Evolutionary conservation across 2,329 filamentous ascomycete species (phyloP).

Genomic region (Didymella exigua): DNA sequence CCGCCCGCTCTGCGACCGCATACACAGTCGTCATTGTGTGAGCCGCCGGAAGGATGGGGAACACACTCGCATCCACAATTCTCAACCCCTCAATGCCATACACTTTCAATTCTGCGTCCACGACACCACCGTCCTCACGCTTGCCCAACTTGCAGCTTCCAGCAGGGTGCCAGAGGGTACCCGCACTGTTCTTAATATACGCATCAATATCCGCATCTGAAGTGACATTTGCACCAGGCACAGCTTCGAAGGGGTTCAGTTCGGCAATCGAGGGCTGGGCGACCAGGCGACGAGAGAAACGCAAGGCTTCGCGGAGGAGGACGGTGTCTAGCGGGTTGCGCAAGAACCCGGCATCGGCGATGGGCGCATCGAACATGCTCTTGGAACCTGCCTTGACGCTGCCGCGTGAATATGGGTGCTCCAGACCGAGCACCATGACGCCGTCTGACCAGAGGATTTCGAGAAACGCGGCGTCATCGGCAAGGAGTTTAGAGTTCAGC

Average conservation of each 20-base stretch:
- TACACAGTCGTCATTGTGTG: conserved; percentile 32
- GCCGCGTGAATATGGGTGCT: conserved; percentile 37
- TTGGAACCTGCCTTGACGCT: conserved; percentile 26
- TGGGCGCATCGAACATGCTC: conserved; percentile 31
- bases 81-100: conserved; percentile 32
- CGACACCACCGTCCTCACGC: conserved; percentile 35
- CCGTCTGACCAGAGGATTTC: conserved; percentile 33
- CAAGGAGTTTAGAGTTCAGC: conserved; percentile 25
- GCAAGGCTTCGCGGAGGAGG: conserved; percentile 30
- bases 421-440: conserved; percentile 21
- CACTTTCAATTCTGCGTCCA: conserved; percentile 31
- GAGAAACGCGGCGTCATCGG: conserved; percentile 24
- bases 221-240: conserved; percentile 29
- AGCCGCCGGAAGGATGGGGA: conserved; percentile 26
- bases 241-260: conserved; percentile 27
- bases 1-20: conserved; percentile 27
- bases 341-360: conserved; percentile 32
- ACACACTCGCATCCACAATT: conserved; percentile 27
- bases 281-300: conserved; percentile 24
- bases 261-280: conserved; percentile 18
- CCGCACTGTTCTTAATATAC: conserved; percentile 20
- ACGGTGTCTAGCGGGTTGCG: conserved; percentile 31
- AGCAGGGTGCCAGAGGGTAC: conserved; percentile 34
- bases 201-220: conserved; percentile 24
- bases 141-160: conserved; percentile 37